phyloP scores from a whole-genome alignment of 1,284 basidiomycete genomes.

The Coniferiporia weirii region DNA sequence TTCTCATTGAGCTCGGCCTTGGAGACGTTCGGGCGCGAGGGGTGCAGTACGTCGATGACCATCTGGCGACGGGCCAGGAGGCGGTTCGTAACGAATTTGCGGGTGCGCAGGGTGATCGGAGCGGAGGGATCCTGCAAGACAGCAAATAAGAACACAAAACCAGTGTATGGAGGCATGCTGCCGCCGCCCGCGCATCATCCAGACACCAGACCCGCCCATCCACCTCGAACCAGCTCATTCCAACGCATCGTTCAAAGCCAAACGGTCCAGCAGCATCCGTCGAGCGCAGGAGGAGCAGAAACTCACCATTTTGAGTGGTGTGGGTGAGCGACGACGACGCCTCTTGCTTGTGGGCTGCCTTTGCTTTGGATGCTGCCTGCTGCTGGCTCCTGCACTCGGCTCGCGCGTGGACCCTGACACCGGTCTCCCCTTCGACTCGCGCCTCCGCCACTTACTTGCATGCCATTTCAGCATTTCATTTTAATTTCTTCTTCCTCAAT shows the following conservation, averaged over 20 bases:
- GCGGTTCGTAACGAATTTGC: conserved; percentile 99
- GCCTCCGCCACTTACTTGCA: neutral
- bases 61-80: conserved; percentile 92
- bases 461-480: neutral
- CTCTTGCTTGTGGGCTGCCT: conserved; percentile 6
- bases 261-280: neutral
- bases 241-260: neutral
- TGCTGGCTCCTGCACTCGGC: neutral
- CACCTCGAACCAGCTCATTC: neutral
- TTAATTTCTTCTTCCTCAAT: neutral
- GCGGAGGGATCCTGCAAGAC: conserved; percentile 61
- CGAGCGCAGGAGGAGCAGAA: neutral
- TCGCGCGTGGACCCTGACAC: neutral
- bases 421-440: neutral
- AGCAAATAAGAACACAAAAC: conserved; percentile 21
- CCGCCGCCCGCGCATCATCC: conserved; percentile 2
- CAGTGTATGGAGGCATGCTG: conserved; percentile 1
- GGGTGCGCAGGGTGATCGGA: conserved; percentile 95
- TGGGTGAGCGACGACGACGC: neutral
- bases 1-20: conserved; percentile 92
- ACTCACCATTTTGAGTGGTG: conserved; percentile 15
- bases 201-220: neutral
- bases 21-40: conserved; percentile 91
- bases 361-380: neutral
- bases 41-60: conserved; percentile 94